These are phyloP conservation scores for Aspergillus sojae DNA, from an alignment of 2,329 filamentous ascomycete genomes.

Conservation along the genomic window DNA sequence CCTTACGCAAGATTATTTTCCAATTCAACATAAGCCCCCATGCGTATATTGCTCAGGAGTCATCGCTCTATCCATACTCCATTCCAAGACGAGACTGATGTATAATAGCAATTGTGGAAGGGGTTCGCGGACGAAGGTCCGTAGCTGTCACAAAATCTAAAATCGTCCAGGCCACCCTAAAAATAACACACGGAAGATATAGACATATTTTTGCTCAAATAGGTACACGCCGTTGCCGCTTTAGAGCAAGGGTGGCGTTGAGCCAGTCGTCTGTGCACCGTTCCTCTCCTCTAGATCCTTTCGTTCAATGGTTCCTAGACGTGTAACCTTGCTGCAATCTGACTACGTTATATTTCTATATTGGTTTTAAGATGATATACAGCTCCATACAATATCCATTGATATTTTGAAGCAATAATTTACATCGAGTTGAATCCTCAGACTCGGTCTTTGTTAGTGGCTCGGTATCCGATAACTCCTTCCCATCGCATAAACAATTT, in stretches of 20 bases:
- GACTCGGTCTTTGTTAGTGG: background rate
- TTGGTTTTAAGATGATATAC: fast-evolving
- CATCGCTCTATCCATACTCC: fast-evolving
- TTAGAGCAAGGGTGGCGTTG: no score
- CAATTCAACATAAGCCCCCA: no score
- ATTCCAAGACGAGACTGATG: no score
- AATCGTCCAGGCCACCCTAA: no score
- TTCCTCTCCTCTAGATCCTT: background rate
- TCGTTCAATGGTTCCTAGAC: background rate
- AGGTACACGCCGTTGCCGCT: no score
- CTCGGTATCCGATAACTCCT: background rate
- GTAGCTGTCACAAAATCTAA: no score
- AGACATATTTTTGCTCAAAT: no score
- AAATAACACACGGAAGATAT: fast-evolving
- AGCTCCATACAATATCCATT: background rate
- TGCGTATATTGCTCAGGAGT: no score
- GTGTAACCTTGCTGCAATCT: background rate
- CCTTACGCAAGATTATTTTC: no score
- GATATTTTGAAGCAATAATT: background rate
- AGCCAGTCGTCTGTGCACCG: background rate
- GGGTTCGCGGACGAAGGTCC: no score
- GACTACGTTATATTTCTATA: background rate
- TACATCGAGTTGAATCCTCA: background rate
- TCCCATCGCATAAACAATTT: background rate
- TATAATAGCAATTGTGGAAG: no score